These are phyloP conservation scores for Zygotorulaspora chibaensis DNA, from an alignment of 805 yeast genomes.

Conservation along the genomic window DNA sequence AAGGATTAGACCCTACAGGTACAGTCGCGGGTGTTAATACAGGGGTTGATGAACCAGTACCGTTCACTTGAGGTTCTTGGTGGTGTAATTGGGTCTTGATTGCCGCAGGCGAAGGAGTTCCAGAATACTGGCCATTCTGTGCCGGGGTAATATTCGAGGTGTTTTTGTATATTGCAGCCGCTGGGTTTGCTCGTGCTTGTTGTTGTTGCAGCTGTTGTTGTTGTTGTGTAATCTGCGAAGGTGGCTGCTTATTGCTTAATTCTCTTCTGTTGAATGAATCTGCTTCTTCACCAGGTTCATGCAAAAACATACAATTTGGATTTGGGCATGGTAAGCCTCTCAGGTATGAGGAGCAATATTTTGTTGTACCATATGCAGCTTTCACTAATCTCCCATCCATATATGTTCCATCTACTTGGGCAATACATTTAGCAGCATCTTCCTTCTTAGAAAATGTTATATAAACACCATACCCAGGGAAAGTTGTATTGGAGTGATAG, in stretches of 20 bases:
- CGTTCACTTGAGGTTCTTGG: slow-evolving; percentile 15
- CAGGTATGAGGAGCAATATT: slow-evolving; percentile 93
- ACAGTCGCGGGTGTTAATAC: slow-evolving; percentile 33
- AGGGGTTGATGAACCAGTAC: slow-evolving; percentile 22
- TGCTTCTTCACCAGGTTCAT: slow-evolving; percentile 99
- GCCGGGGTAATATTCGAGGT: slow-evolving; percentile 10
- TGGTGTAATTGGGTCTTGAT: slow-evolving; percentile 27
- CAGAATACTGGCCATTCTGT: slow-evolving; percentile 14
- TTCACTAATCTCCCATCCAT: slow-evolving; percentile 86
- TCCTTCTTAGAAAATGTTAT: slow-evolving; percentile 91
- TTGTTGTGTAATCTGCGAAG: slow-evolving; percentile 25
- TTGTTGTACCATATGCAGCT: slow-evolving; percentile 98
- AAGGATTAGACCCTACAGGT: slow-evolving; percentile 33
- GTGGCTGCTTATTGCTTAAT: slow-evolving; percentile 35
- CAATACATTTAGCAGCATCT: slow-evolving; percentile 91
- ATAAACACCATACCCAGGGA: slow-evolving; percentile 88
- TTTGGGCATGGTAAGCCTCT: slow-evolving; percentile 96
- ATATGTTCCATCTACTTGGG: slow-evolving; percentile 85
- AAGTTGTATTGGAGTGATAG: slow-evolving; percentile 25
- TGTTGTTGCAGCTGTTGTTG: slow-evolving; percentile 16
- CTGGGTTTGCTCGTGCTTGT: slow-evolving; percentile 9
- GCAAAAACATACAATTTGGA: slow-evolving; percentile 97
- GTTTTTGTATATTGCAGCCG: slow-evolving; percentile 12
- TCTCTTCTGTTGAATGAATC: slow-evolving; percentile 81
- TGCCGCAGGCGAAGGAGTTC: slow-evolving; percentile 32